Base-by-base conservation (phyloP, 2,329 filamentous ascomycete genomes). In the Tolypocladium capitatum region DNA sequence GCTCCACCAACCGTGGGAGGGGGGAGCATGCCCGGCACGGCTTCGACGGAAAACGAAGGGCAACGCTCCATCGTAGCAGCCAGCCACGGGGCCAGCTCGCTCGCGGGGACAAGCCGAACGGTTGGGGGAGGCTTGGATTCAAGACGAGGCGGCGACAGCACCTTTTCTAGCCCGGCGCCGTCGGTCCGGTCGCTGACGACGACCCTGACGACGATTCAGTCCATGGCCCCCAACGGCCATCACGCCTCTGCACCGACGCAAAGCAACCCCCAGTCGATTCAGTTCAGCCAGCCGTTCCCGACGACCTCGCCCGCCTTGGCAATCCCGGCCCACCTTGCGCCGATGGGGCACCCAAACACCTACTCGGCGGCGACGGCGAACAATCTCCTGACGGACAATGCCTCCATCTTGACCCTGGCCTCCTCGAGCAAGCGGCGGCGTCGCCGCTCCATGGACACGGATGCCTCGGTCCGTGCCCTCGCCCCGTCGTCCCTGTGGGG, bases 181-280 rank as follows among this genome's bases (percentile, higher is more conserved):
- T 91, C 86, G 8, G 80, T 88, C 43, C 83, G 81, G 51, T 91
- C 86, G 2, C 71, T 94, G 47, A 86, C 86, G 1, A 92, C 86
- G 0, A 92, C 86, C 1, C 71, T 94, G 48, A 92, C 87, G 0
- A 94, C 86, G 0, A 89, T 94, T 50, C 86, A 91, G 58, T 91
- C 86, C 1, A 72, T 80, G 52, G 77, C 79, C 4, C 78, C 80
- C 5, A 79, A 77, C 46, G 73, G 68, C 66, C 47, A 69, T 64
- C 44, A 61, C 47, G 54, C 57, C 52, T 52, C 59, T 52, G 45
- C 58, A 55, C 51, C 61, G 9, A 53, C 55, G 42, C 66, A 68
- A 49, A 69, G 63, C 54, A 68, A 65, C 43, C 62, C 68, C 28
- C 70, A 75, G 54, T 69, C 71, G 10, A 74, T 83, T 49, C 77